Conservation (phyloP, 2,329 filamentous ascomycete genomes). For the Magnaporthiopsis rhizophila region DNA sequence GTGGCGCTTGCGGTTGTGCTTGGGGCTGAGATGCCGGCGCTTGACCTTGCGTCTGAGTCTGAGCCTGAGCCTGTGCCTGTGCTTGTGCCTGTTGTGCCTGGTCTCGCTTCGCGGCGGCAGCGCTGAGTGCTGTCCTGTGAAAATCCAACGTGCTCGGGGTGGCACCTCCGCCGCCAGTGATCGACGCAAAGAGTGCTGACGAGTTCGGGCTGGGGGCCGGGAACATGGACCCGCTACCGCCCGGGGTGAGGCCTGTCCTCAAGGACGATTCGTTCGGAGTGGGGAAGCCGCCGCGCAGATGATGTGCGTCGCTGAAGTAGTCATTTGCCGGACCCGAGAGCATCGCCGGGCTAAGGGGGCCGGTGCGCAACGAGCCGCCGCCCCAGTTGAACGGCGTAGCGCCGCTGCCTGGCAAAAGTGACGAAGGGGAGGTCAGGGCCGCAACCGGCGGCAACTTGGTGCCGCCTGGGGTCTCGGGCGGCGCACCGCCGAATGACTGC, state of each 20-base stretch:
- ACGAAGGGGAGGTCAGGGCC: conserved; percentile 81
- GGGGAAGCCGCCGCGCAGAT: conserved; percentile 74
- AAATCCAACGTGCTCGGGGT: conserved; percentile 92
- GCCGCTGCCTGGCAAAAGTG: conserved; percentile 66
- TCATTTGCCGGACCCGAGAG: conserved; percentile 78
- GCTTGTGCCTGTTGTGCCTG: conserved; percentile 31
- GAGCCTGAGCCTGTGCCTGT: conserved; percentile 31
- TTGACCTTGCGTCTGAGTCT: conserved; percentile 26
- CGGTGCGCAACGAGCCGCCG: conserved; percentile 76
- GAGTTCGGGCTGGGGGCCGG: conserved; percentile 83
- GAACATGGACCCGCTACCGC: conserved; percentile 96
- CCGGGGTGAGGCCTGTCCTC: conserved; percentile 84
- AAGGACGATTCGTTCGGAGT: conserved; percentile 96
- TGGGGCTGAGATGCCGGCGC: conserved; percentile 22
- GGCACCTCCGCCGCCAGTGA: conserved; percentile 71
- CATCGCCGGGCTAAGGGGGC: conserved; percentile 95
- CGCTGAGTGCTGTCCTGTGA: conserved; percentile 82
- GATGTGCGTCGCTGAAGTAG: conserved; percentile 78
- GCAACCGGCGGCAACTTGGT: conserved; percentile 83
- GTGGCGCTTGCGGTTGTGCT: conserved; percentile 23
- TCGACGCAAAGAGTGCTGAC: conserved; percentile 70
- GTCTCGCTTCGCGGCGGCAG: conserved; percentile 58
- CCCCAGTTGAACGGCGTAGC: conserved; percentile 72
- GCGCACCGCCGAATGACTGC: conserved; percentile 70
- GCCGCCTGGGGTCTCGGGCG: conserved; percentile 72